Base-by-base conservation (phyloP, 2,329 filamentous ascomycete genomes). In the Colletotrichum costaricense region DNA sequence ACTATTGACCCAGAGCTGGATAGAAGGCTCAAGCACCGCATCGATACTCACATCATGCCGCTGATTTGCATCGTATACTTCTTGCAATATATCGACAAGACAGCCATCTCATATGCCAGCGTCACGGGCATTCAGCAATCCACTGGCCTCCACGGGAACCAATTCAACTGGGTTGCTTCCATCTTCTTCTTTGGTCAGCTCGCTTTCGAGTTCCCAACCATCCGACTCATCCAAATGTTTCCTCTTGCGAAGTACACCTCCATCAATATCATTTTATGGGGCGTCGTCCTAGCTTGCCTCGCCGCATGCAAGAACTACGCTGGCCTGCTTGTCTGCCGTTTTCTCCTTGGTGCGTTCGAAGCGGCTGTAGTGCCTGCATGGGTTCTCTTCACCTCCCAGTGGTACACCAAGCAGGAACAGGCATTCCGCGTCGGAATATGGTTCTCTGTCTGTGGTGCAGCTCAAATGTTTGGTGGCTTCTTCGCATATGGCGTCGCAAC, bases 371-470 rank as follows among this genome's bases (percentile, higher is more conserved):
- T 91, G 0, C 92, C 92, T 0, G 91, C 91, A 0, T 93, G 93
- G 76, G 89, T 90, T 0, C 84, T 94, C 1, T 87, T 94, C 76
- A 93, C 92, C 1, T 89, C 86, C 4, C 91, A 93, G 81, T 94
- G 92, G 92, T 94, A 93, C 77, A 94, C 93, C 1, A 91, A 91
- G 79, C 85, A 86, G 67, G 92, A 94, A 79, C 92, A 94, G 82
- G 90, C 89, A 2, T 83, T 86, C 0, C 84, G 92, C 9, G 89
- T 88, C 1, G 88, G 88, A 4, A 88, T 93, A 68, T 94, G 92
- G 92, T 93, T 93, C 81, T 88, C 84, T 63, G 93, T 92, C 83
- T 81, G 81, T 65, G 80, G 83, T 28, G 80, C 79, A 72, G 83
- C 80, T 2, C 82, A 84, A 75, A 83, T 85, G 55, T 63, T 85